Percentiles rank a stretch among this genome's conserved stretches.
Conservation (phyloP, 2,329 filamentous ascomycete genomes). For the Escovopsis sp. region DNA sequence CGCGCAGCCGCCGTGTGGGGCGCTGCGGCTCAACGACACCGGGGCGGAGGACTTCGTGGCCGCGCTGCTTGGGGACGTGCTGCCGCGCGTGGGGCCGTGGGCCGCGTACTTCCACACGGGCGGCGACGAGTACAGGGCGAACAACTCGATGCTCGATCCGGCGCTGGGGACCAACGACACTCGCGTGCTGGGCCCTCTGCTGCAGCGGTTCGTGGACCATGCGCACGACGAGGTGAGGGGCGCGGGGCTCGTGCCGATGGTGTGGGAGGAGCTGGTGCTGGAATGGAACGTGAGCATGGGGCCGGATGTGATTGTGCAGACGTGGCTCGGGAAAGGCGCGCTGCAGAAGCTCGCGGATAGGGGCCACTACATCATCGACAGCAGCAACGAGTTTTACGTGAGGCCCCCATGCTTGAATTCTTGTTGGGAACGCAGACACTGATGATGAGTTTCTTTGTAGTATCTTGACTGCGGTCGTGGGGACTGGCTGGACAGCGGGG, state of each 20-base stretch:
- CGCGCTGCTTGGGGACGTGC: conserved; percentile 57
- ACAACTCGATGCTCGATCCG: conserved; percentile 51
- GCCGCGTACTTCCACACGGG: conserved; percentile 71
- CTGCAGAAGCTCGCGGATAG: conserved; percentile 43
- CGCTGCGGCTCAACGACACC: conserved; percentile 62
- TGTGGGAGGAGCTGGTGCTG: conserved; percentile 79
- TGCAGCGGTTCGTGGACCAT: conserved; percentile 63
- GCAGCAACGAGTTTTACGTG: conserved; percentile 67
- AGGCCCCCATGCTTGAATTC: conserved; percentile 13
- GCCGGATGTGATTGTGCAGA: conserved; percentile 59
- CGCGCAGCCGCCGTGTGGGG: conserved; percentile 51
- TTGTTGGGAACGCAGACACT: neutral
- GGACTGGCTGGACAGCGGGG: conserved; percentile 62
- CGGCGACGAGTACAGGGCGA: conserved; percentile 72
- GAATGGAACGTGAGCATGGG: conserved; percentile 65
- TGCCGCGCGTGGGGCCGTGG: conserved; percentile 57
- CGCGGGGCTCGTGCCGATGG: conserved; percentile 55
- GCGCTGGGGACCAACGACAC: conserved; percentile 53
- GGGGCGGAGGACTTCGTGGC: conserved; percentile 58
- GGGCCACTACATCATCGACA: conserved; percentile 59
- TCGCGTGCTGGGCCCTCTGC: conserved; percentile 52
- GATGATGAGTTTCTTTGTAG: conserved; percentile 20
- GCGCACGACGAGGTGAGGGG: conserved; percentile 51
- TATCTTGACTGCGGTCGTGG: conserved; percentile 76
- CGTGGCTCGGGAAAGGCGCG: conserved; percentile 54